Evolutionary conservation across 495 filamentous ascomycete genomes (phyloP).

Genomic region (Xylaria cubensis): DNA sequence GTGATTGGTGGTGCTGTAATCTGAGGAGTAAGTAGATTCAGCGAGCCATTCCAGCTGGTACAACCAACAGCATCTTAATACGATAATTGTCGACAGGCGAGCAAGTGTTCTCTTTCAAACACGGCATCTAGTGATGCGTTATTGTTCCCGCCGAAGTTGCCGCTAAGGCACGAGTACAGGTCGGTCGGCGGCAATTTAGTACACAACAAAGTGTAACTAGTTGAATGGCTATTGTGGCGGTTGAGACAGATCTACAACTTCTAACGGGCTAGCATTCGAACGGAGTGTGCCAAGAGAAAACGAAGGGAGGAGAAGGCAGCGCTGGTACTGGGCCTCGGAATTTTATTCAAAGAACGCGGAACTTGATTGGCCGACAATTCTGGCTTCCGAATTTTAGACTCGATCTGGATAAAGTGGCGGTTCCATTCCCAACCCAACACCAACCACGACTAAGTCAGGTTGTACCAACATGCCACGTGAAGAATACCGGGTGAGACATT

Average conservation of each 20-base stretch:
- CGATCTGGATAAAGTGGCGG: constrained; percentile 18
- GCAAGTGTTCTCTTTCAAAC: constrained; percentile 2
- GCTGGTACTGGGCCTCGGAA: constrained; percentile 7
- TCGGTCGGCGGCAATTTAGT: constrained; percentile 18
- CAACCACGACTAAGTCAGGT: constrained; percentile 1
- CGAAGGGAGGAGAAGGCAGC: constrained; percentile 7
- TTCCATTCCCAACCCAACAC: constrained; percentile 13
- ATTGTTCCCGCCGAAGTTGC: constrained; percentile 6
- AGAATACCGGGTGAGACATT: constrained; percentile 15
- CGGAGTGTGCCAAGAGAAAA: constrained; percentile 16
- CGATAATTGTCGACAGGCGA: constrained; percentile 5
- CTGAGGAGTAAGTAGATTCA: not conserved
- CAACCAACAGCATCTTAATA: constrained; percentile 1
- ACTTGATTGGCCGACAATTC: constrained; percentile 24
- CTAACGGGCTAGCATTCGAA: constrained; percentile 18
- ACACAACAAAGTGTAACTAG: not conserved
- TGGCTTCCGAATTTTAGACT: constrained; percentile 5
- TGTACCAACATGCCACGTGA: constrained; percentile 13
- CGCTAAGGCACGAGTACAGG: constrained; percentile 17
- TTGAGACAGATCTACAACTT: constrained; percentile 18
- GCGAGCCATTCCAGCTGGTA: constrained; percentile 7
- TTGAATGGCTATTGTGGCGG: constrained; percentile 1
- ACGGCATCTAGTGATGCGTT: not conserved
- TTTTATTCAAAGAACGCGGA: constrained; percentile 16
- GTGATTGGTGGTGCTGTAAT: not conserved